Percentiles rank a stretch among this genome's conserved stretches.
phyloP scores from a whole-genome alignment of 352 stramenopile species.

The Pelagophyceae sp. region DNA sequence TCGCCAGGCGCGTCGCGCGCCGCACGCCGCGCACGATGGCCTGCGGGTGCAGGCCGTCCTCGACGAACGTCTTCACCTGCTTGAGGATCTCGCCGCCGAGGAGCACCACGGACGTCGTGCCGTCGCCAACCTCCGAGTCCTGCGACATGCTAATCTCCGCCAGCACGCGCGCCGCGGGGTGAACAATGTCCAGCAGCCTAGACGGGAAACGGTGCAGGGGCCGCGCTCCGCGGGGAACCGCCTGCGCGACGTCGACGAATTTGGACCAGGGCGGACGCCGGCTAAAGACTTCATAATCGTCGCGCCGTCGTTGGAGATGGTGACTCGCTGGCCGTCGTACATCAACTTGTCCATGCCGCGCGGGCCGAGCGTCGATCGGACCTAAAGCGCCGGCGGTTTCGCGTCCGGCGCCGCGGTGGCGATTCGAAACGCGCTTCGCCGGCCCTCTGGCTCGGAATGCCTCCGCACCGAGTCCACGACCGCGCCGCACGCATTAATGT shows the following conservation, averaged over 20 bases:
- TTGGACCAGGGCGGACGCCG: too few species aligned
- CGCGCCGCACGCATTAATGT: conserved; percentile 87
- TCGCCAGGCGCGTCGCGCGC: conserved; percentile 63
- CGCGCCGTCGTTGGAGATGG: conserved; percentile 97
- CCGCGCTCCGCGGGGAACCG: too few species aligned
- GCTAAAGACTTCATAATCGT: conserved; percentile 98
- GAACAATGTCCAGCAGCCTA: conserved; percentile 86
- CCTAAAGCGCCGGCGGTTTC: neutral
- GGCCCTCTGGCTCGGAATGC: too few species aligned
- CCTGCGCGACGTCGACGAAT: too few species aligned
- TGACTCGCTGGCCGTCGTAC: conserved; percentile 70
- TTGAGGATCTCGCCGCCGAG: conserved; percentile 92
- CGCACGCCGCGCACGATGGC: conserved; percentile 61
- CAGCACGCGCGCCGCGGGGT: conserved; percentile 94
- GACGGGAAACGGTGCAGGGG: too few species aligned
- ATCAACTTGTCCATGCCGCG: conserved; percentile 99
- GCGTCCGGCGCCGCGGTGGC: too few species aligned
- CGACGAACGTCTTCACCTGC: conserved; percentile 91
- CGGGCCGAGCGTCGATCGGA: conserved; percentile 86
- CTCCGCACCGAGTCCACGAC: conserved; percentile 89
- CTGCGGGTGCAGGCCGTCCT: conserved; percentile 91
- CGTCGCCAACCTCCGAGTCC: conserved; percentile 64
- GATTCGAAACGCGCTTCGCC: too few species aligned
- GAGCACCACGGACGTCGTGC: conserved; percentile 92
- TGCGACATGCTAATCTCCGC: conserved; percentile 90